A percentile compares a stretch with the other conserved stretches of the same genome.
These are phyloP conservation scores for Anthoceros angustus DNA, from an alignment of 225 moss, liverwort and hornwort species.

Conservation along the genomic window DNA sequence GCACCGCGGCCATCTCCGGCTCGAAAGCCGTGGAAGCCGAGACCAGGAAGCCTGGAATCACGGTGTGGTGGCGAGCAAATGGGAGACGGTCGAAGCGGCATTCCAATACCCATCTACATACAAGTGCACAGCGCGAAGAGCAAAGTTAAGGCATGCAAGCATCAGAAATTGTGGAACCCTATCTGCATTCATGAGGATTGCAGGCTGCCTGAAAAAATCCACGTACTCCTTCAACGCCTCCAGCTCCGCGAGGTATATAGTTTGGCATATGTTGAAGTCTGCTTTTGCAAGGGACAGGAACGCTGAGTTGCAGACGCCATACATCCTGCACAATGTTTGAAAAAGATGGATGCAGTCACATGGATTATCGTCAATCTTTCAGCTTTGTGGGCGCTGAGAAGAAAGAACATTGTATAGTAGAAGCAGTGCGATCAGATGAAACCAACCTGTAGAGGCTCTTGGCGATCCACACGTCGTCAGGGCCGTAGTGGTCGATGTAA, in stretches of 20 bases:
- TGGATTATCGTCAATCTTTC: not conserved
- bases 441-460: constrained; percentile 21
- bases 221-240: not conserved
- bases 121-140: not conserved
- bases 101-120: not conserved
- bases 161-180: not conserved
- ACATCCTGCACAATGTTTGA: constrained; percentile 4
- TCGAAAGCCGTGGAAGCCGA: not conserved
- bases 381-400: constrained; percentile 5
- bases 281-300: constrained; percentile 1
- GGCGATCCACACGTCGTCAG: constrained; percentile 19
- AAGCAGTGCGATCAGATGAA: not conserved
- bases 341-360: not conserved
- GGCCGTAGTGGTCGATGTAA: constrained; percentile 20
- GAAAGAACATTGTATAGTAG: no score
- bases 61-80: not conserved
- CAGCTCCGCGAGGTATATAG: not conserved
- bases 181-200: not conserved
- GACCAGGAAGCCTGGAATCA: not conserved
- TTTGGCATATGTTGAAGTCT: not conserved
- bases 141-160: not conserved
- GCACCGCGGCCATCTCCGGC: constrained; percentile 1
- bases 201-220: not conserved
- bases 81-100: not conserved
- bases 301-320: not conserved